Percentiles rank a stretch among this genome's conserved stretches.
Evolutionary conservation across 2,329 filamentous ascomycete genomes (phyloP).

Genomic region (Bisporella sp.): DNA sequence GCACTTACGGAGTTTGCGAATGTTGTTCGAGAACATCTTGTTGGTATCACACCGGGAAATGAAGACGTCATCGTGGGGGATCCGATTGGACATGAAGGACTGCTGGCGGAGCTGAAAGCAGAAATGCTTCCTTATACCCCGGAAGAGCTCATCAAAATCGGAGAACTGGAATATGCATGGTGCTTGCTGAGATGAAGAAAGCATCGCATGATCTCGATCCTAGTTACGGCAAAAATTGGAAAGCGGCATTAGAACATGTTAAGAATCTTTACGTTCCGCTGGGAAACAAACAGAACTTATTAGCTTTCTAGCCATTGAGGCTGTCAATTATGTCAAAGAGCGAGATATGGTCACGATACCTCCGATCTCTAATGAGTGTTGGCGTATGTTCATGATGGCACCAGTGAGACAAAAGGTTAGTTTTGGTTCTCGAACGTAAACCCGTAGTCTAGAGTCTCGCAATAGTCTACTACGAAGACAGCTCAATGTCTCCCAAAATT

Average conservation of each 20-base stretch:
- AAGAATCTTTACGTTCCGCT: conserved; percentile 45
- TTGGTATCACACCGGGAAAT: conserved; percentile 36
- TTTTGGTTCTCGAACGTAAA: no score
- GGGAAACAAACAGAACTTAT: conserved; percentile 47
- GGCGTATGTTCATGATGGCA: conserved; percentile 50
- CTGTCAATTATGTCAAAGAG: conserved; percentile 43
- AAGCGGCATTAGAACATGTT: conserved; percentile 46
- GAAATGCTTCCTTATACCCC: conserved; percentile 54
- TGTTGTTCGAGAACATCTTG: conserved; percentile 35
- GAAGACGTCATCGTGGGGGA: conserved; percentile 46
- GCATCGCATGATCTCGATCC: conserved; percentile 38
- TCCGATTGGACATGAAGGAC: conserved; percentile 44
- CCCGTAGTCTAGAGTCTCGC: no score
- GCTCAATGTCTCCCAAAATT: no score
- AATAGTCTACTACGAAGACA: no score
- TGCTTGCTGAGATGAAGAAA: conserved; percentile 47
- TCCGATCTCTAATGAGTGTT: conserved; percentile 42
- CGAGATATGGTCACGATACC: conserved; percentile 51
- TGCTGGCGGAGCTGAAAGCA: conserved; percentile 44
- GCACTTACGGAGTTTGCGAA: conserved; percentile 30
- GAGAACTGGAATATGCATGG: conserved; percentile 45
- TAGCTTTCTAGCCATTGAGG: conserved; percentile 42
- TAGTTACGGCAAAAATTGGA: conserved; percentile 41
- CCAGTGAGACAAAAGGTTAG: conserved; percentile 41
- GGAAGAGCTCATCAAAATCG: conserved; percentile 46